Percentiles rank a stretch among this genome's conserved stretches.
These are phyloP conservation scores for Dipodascopsis uninucleata DNA, from an alignment of 805 yeast species.

Conservation along the genomic window DNA sequence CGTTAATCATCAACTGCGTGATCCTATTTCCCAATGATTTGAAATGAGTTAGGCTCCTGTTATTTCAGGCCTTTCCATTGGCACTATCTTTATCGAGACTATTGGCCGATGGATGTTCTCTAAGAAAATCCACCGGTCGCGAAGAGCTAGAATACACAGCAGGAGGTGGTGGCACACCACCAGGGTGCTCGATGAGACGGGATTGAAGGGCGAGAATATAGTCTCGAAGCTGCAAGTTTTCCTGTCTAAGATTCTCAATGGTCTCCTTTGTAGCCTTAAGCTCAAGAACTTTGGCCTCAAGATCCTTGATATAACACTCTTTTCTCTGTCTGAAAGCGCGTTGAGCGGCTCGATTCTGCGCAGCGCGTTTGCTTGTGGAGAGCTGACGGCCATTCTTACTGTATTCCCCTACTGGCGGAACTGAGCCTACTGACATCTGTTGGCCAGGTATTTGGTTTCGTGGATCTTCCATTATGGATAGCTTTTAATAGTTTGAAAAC, in stretches of 20 bases:
- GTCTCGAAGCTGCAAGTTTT: conserved; percentile 68
- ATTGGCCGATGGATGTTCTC: no score
- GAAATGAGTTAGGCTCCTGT: no score
- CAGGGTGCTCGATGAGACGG: conserved; percentile 53
- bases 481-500: no score
- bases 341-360: conserved; percentile 88
- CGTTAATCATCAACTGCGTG: no score
- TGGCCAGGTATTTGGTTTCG: no score
- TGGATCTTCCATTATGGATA: no score
- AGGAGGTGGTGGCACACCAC: conserved; percentile 46
- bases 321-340: conserved; percentile 84
- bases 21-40: no score
- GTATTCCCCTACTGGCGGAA: conserved; percentile 27
- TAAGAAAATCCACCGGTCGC: conserved; percentile 19
- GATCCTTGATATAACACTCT: conserved; percentile 73
- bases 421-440: no score
- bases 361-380: conserved; percentile 76
- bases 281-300: conserved; percentile 66
- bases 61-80: no score
- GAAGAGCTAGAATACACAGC: conserved; percentile 33
- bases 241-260: conserved; percentile 62
- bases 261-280: conserved; percentile 60
- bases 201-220: conserved; percentile 68
- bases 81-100: no score
- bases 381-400: conserved; percentile 42